Evolutionary conservation across 2,329 filamentous ascomycete genomes (phyloP), one percentile per base, ranked within the genome.

Genomic region (Ophiobolus disseminans): DNA sequence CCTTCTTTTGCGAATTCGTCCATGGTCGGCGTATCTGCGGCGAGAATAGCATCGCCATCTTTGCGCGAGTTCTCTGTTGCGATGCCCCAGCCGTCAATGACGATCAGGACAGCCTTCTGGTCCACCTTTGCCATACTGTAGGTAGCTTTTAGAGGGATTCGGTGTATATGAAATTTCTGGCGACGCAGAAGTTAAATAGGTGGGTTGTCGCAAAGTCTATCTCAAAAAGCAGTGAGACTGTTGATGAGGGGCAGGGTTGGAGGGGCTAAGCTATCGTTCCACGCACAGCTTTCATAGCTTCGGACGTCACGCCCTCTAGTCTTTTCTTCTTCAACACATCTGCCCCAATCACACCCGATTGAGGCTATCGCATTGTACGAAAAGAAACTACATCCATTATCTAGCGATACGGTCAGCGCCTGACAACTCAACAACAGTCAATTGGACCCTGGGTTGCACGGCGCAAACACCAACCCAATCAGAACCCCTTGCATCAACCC

Each of bases 11-110:
- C 78, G 74, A 99, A 92, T 53, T 85, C 86, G 76, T 97, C 93
- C 94, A 99, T 99, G 73, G 88, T 85, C 37, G 94, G 94, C 48
- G 94, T 97, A 60, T 96, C 83, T 63, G 93, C 94, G 57, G 90
- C 90, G 65, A 92, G 87, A 74, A 99, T 97, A 71, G 94, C 94
- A 80, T 99, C 93, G 76, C 94, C 93, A 76, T 96, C 76, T 69
- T 90, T 89, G 67, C 89, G 89, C 48, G 91, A 95, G 50, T 86
- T 79, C 61, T 88, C 87, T 57, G 86, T 86, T 66, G 92, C 85
- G 68, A 97, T 85, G 72, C 94, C 94, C 94, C 94, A 99, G 71
- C 94, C 94, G 80, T 99, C 94, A 82, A 99, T 99, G 78, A 97
- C 94, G 84, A 99, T 88, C 66, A 90, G 79, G 57, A 85, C 86